Conservation (phyloP, 768 basidiomycete genomes). For the Cubamyces lactineus region DNA sequence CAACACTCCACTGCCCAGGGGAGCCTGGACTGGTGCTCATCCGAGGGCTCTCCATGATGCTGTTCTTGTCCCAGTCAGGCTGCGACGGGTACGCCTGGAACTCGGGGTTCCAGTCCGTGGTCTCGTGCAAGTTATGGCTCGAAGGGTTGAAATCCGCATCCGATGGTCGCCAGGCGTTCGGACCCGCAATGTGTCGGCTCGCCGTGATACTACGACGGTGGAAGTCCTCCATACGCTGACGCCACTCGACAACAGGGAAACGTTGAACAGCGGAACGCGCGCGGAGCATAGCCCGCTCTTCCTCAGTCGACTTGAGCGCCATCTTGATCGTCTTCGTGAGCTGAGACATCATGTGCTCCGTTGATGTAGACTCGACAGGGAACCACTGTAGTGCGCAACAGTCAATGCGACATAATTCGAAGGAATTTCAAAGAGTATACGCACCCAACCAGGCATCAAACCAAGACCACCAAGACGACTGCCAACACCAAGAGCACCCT, state of each 20-base stretch:
- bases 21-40: slow-evolving; percentile 41
- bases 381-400: slow-evolving; percentile 68
- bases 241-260: slow-evolving; percentile 98
- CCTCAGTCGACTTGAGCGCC: slow-evolving; percentile 86
- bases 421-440: slow-evolving; percentile 34
- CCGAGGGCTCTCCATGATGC: slow-evolving; percentile 43
- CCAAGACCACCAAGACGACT: slow-evolving; percentile 93
- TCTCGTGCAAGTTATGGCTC: slow-evolving; percentile 56
- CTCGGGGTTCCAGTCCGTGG: slow-evolving; percentile 82
- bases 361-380: slow-evolving; percentile 92
- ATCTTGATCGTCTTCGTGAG: slow-evolving; percentile 93
- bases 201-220: slow-evolving; percentile 80
- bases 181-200: slow-evolving; percentile 70
- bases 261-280: slow-evolving; percentile 94
- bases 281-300: slow-evolving; percentile 90
- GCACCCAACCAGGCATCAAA: slow-evolving; percentile 96
- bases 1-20: slow-evolving; percentile 67
- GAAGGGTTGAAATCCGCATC: slow-evolving; percentile 50
- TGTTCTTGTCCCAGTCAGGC: slow-evolving; percentile 78
- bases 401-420: slow-evolving; percentile 5
- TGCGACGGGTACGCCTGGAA: slow-evolving; percentile 64
- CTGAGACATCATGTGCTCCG: slow-evolving; percentile 93
- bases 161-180: slow-evolving; percentile 77
- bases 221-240: slow-evolving; percentile 94
- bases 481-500: slow-evolving; percentile 95